Conservation (phyloP, 176 grass and related monocot species). For the Rhynchospora pubera region DNA sequence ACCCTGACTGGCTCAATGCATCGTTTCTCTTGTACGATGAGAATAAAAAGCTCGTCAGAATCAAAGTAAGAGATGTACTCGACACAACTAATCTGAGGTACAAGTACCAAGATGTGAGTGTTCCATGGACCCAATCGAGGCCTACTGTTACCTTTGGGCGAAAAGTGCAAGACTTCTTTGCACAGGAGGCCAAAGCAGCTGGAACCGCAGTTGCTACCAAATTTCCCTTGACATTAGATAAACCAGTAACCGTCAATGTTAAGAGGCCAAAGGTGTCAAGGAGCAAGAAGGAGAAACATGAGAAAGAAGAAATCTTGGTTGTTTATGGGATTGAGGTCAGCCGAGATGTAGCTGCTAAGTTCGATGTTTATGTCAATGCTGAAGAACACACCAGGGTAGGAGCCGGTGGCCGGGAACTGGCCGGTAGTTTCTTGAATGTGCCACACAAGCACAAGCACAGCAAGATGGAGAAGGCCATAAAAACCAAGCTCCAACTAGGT, state of each 20-base stretch:
- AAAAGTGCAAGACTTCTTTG: not conserved
- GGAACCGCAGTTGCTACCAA: not conserved
- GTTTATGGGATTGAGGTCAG: conserved; percentile 35
- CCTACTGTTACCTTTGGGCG: conserved; percentile 2
- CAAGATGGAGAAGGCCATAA: conserved; percentile 24
- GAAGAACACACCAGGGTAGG: conserved; percentile 24
- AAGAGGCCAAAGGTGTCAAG: conserved; percentile 29
- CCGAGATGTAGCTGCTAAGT: conserved; percentile 30
- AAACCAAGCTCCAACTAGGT: conserved; percentile 34
- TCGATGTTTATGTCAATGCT: conserved; percentile 47
- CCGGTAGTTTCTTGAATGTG: conserved; percentile 46
- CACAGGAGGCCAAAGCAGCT: not conserved
- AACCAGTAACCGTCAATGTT: conserved; percentile 20
- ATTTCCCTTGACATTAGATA: conserved; percentile 30
- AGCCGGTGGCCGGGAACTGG: conserved; percentile 25
- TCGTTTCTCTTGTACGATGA: conserved; percentile 61
- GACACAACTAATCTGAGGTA: conserved; percentile 20
- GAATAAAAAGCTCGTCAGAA: conserved; percentile 33
- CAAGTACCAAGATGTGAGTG: conserved; percentile 35
- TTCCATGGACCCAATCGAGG: conserved; percentile 27
- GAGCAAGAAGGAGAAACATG: conserved; percentile 31
- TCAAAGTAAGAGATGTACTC: conserved; percentile 32
- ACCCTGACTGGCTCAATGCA: conserved; percentile 44
- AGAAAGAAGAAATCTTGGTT: conserved; percentile 39
- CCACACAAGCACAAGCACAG: conserved; percentile 34